Evolutionary conservation across 352 stramenopile species (phyloP).

Genomic region (Peronosclerospora sorghi): DNA sequence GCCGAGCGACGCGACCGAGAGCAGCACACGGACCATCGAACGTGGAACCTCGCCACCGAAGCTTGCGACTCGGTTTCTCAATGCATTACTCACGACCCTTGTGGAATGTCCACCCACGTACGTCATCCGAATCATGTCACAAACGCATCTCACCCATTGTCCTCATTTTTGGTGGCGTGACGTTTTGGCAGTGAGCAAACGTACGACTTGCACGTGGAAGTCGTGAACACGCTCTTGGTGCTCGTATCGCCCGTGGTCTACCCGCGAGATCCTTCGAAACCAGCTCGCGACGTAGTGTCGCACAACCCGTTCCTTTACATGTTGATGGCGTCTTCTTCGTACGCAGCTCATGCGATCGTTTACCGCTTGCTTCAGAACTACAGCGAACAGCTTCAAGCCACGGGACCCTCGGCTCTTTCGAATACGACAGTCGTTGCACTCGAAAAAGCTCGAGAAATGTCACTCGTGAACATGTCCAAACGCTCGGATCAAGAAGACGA

Average conservation of each 20-base stretch:
- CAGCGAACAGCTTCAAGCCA: slow-evolving; percentile 38
- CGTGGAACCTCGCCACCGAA: slow-evolving; percentile 31
- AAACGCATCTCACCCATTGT: no score
- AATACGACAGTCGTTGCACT: slow-evolving; percentile 26
- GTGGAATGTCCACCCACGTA: slow-evolving; percentile 59
- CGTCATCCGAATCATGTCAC: slow-evolving; percentile 1
- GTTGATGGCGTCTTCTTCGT: slow-evolving; percentile 34
- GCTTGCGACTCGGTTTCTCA: slow-evolving; percentile 54
- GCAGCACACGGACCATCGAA: slow-evolving; percentile 1
- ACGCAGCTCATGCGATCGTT: slow-evolving; percentile 41
- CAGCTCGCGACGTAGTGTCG: slow-evolving; percentile 24
- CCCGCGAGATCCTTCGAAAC: slow-evolving; percentile 39
- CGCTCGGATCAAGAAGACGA: slow-evolving; percentile 32
- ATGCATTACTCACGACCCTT: slow-evolving; percentile 40
- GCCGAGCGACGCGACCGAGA: slow-evolving; percentile 1
- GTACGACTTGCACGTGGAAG: slow-evolving; percentile 68
- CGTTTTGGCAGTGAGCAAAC: slow-evolving; percentile 17
- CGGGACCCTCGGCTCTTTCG: slow-evolving; percentile 16
- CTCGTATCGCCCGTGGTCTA: slow-evolving; percentile 58
- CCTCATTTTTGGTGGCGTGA: no score
- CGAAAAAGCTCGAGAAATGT: slow-evolving; percentile 38
- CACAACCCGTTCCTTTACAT: slow-evolving; percentile 64
- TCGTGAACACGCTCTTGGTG: slow-evolving; percentile 60
- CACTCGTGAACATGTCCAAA: slow-evolving; percentile 52
- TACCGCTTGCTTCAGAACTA: slow-evolving; percentile 49